Conservation (phyloP, 164 flowering plant genomes). For the Sedum album region DNA sequence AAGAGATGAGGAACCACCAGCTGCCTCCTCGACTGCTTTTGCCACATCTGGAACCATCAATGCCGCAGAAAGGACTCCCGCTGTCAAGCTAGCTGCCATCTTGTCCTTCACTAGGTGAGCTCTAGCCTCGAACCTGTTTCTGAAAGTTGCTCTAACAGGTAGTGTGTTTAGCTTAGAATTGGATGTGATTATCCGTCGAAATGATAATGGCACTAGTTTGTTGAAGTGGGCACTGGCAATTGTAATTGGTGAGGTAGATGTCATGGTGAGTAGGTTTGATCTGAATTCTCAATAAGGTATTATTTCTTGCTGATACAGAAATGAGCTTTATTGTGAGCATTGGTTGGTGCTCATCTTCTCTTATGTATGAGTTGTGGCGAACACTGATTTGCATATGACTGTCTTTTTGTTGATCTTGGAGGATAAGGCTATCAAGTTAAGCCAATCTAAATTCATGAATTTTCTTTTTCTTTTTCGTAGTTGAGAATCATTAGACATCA, state of each 20-base stretch:
- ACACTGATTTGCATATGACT: not conserved
- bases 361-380: not conserved
- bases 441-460: not conserved
- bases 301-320: not conserved
- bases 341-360: not conserved
- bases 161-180: slow-evolving; percentile 8
- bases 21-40: slow-evolving; percentile 40
- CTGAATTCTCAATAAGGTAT: not conserved
- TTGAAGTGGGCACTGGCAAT: slow-evolving; percentile 24
- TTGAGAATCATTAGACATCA: too few relatives aligned
- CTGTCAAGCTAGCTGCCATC: slow-evolving; percentile 50
- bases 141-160: slow-evolving; percentile 7
- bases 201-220: slow-evolving; percentile 41
- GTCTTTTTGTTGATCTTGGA: not conserved
- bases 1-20: slow-evolving; percentile 57
- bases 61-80: slow-evolving; percentile 48
- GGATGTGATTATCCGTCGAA: slow-evolving; percentile 14
- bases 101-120: slow-evolving; percentile 61
- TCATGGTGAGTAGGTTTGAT: slow-evolving; percentile 21
- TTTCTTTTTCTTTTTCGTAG: not conserved
- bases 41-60: slow-evolving; percentile 67
- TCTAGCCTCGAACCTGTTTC: slow-evolving; percentile 28
- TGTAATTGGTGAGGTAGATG: slow-evolving; percentile 49
- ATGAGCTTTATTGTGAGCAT: not conserved
- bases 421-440: slow-evolving; percentile 2